Base-by-base conservation (phyloP, 1,139 yeast species). In the Pichiaceae sp. region DNA sequence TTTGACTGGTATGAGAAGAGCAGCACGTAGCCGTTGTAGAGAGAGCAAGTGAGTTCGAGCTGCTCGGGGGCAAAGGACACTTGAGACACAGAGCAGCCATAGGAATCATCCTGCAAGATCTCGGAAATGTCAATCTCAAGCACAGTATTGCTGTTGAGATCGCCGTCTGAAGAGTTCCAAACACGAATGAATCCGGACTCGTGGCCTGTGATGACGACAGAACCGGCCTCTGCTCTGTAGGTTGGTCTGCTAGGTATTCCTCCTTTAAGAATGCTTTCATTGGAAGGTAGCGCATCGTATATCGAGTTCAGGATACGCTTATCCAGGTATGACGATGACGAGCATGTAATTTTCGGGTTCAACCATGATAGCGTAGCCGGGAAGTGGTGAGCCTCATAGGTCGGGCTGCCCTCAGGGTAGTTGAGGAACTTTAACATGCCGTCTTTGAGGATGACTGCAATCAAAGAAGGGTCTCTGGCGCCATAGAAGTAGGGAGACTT, bases 331-430 rank as follows among this genome's bases (percentile, higher is more conserved):
- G 72, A 61, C 1, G 84, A 76, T 0, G 66, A 54, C 0, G 81
- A 62, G 39, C 53, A 68, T 0, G 84, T 73, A 4, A 79, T 73
- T n/a, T 74, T 77, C 0, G 97, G 94, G 43, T 82, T 76, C 8
- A 85, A 64, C 76, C 91, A 78, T 3, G 84, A 72, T 25, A 91
- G 54, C 1, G 91, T 74, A 7, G 94, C 83, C 2, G 97, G 96
- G 31, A 89, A 69, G 7, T 76, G 56, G 1, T 79, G 62, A 2
- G 85, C 73, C 5, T 75, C 76, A 33, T 75, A 66, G 18, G 74
- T 66, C 15, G 66, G 53, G 17, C 63, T 60, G 0, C 87, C 89
- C 17, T 68, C 66, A 2, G 85, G 78, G 41, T 66, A 70, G 23
- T 70, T 59, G 41, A 78, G 45, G 8, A 75, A 60, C 40, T 70